These are phyloP conservation scores for Stentor coeruleus DNA, from an alignment of 73 alveolate genomes.

Conservation along the genomic window DNA sequence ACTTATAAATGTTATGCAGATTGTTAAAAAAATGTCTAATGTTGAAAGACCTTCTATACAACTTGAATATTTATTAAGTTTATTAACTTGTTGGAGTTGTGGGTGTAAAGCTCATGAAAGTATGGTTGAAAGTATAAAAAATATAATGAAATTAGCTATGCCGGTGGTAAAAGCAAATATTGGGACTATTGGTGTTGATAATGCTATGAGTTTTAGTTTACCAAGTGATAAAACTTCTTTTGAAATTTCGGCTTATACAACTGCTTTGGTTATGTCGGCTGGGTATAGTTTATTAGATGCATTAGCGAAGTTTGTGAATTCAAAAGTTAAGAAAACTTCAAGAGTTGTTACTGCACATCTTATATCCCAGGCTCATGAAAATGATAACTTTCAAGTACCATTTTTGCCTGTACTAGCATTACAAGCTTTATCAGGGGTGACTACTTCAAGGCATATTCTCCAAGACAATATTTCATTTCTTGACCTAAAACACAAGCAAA, in stretches of 20 bases:
- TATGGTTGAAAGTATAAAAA: not conserved
- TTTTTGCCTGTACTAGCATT: not conserved
- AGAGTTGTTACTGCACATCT: not conserved
- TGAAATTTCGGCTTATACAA: not conserved
- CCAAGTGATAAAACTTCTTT: not conserved
- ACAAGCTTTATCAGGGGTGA: not conserved
- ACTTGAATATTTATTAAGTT: not conserved
- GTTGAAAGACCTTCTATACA: not conserved
- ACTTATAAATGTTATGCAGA: not conserved
- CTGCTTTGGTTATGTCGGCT: not conserved
- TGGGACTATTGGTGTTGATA: not conserved
- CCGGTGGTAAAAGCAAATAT: conserved; percentile 9
- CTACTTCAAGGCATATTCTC: not conserved
- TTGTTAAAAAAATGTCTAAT: not conserved
- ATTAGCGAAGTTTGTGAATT: not conserved
- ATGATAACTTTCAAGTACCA: not conserved
- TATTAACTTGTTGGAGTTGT: not conserved
- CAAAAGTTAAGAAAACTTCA: not conserved
- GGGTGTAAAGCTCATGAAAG: conserved; percentile 10
- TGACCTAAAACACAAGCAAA: not conserved
- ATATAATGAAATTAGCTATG: not conserved
- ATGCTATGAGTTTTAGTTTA: not conserved
- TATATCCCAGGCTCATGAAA: not conserved
- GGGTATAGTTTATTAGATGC: not conserved
- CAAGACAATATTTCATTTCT: not conserved